Conservation (phyloP, 306 rosid species). For the Purshia tridentata region DNA sequence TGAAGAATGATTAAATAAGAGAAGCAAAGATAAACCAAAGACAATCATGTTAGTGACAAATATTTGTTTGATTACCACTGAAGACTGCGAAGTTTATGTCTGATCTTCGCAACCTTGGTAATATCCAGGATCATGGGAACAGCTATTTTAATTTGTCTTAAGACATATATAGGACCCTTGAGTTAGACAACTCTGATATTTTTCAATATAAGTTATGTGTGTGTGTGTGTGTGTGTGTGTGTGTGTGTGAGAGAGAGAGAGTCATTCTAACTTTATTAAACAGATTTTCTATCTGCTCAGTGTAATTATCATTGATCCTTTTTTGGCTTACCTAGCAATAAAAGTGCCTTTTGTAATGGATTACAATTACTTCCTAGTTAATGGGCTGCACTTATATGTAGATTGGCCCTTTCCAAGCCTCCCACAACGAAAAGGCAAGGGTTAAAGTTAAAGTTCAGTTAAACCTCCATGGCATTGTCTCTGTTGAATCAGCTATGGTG, state of each 20-base stretch:
- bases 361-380: background rate
- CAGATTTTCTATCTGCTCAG: background rate
- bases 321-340: constrained; percentile 7
- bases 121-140: background rate
- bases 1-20: background rate
- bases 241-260: background rate
- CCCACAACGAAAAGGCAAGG: constrained; percentile 53
- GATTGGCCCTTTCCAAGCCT: constrained; percentile 83
- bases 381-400: constrained; percentile 31
- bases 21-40: background rate
- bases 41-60: background rate
- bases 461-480: constrained; percentile 81
- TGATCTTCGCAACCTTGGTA: background rate
- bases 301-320: background rate
- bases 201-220: background rate
- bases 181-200: background rate
- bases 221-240: too few species aligned
- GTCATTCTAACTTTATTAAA: background rate
- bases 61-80: background rate
- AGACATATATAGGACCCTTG: background rate
- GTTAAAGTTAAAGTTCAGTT: constrained; percentile 73
- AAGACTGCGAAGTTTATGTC: background rate
- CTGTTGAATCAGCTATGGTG: constrained; percentile 75
- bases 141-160: background rate
- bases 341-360: background rate